Conservation (phyloP, 1,139 yeast genomes). For the Candida sanyaensis region DNA sequence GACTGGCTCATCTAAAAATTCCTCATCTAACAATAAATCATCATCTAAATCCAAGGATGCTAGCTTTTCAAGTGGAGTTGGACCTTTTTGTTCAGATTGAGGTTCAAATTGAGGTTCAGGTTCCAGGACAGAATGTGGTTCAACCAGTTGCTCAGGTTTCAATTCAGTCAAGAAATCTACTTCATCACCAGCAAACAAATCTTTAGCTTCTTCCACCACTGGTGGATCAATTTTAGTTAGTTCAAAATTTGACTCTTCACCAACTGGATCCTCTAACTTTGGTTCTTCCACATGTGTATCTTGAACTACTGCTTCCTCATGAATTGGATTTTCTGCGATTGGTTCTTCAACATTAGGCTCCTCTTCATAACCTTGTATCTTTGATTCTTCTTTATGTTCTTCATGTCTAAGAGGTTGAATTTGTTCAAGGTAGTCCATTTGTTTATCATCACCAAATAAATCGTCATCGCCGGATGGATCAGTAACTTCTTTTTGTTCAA, state of each 20-base stretch:
- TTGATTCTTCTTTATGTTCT: background rate
- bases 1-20: slow-evolving; percentile 11
- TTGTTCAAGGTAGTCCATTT: slow-evolving; percentile 4
- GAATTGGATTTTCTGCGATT: background rate
- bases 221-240: background rate
- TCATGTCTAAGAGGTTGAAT: background rate
- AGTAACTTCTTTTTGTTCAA: background rate
- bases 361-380: background rate
- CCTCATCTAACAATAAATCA: slow-evolving; percentile 18
- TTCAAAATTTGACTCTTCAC: background rate
- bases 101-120: background rate
- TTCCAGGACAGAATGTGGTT: too few relatives aligned
- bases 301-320: background rate
- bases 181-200: slow-evolving; percentile 8
- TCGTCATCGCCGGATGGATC: background rate
- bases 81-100: background rate
- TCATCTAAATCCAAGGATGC: slow-evolving; percentile 19
- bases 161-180: slow-evolving; percentile 5
- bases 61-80: slow-evolving; percentile 8
- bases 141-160: background rate
- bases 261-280: background rate
- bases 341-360: background rate
- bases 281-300: background rate
- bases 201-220: background rate
- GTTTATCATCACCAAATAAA: slow-evolving; percentile 1